Conservation (phyloP, 768 basidiomycete species). For the Leccinum uliginosum region DNA sequence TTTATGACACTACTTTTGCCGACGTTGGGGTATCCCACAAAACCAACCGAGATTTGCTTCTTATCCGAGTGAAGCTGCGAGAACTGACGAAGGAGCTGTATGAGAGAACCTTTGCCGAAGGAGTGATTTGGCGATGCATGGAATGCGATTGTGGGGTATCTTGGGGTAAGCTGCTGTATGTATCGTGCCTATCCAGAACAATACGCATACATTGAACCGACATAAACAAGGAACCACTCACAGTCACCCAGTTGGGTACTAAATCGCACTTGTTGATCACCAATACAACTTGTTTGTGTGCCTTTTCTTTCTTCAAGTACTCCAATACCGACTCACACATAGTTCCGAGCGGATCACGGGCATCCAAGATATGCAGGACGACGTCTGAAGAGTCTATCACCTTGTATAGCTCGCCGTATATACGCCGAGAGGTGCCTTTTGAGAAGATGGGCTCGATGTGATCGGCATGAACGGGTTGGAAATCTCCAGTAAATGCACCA, state of each 20-base stretch:
- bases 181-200: slow-evolving; percentile 70
- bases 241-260: slow-evolving; percentile 98
- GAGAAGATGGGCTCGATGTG: slow-evolving; percentile 87
- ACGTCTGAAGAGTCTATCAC: slow-evolving; percentile 99
- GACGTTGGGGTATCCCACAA: slow-evolving; percentile 97
- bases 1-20: slow-evolving; percentile 98
- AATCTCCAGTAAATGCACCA: slow-evolving; percentile 41
- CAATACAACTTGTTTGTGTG: slow-evolving; percentile 95
- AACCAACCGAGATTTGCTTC: slow-evolving; percentile 98
- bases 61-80: slow-evolving; percentile 96
- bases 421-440: slow-evolving; percentile 92
- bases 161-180: slow-evolving; percentile 90
- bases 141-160: slow-evolving; percentile 95
- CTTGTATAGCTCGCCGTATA: slow-evolving; percentile 98
- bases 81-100: slow-evolving; percentile 95
- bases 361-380: slow-evolving; percentile 91
- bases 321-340: slow-evolving; percentile 92
- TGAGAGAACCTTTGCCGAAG: slow-evolving; percentile 97
- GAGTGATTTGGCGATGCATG: slow-evolving; percentile 99
- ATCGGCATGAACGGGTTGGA: slow-evolving; percentile 64
- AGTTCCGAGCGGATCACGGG: slow-evolving; percentile 92
- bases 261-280: slow-evolving; percentile 98
- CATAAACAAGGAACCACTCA: slow-evolving; percentile 38
- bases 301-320: slow-evolving; percentile 92
- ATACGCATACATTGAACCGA: neutral